Evolutionary conservation across 2,329 filamentous ascomycete species (phyloP).

Genomic region (Clonostachys byssicola): DNA sequence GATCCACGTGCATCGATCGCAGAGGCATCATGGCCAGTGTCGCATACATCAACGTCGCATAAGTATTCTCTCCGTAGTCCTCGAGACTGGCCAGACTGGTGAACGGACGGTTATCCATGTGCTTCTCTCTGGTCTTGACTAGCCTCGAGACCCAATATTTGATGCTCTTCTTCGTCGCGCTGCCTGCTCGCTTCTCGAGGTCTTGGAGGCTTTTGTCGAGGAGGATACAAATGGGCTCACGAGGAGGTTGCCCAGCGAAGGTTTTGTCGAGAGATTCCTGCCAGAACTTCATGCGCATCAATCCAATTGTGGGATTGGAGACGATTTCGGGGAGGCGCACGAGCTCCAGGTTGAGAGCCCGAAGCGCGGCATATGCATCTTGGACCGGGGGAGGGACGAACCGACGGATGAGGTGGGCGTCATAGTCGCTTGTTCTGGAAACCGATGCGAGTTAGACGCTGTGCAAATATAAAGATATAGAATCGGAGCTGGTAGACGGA

Average conservation of each 20-base stretch:
- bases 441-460: neutral
- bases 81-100: slow-evolving; percentile 70
- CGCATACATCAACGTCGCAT: slow-evolving; percentile 87
- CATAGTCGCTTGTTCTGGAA: slow-evolving; percentile 77
- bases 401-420: slow-evolving; percentile 79
- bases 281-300: slow-evolving; percentile 94
- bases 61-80: slow-evolving; percentile 89
- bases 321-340: slow-evolving; percentile 87
- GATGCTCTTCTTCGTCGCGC: slow-evolving; percentile 42
- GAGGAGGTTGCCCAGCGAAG: slow-evolving; percentile 73
- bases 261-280: slow-evolving; percentile 77
- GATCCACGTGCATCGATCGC: slow-evolving; percentile 80
- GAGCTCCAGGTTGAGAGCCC: slow-evolving; percentile 89
- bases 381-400: slow-evolving; percentile 74
- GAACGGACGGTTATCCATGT: slow-evolving; percentile 81
- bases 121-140: slow-evolving; percentile 75
- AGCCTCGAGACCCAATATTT: slow-evolving; percentile 75
- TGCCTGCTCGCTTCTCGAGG: slow-evolving; percentile 41
- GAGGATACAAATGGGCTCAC: slow-evolving; percentile 86
- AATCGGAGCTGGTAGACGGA: slow-evolving; percentile 15
- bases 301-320: slow-evolving; percentile 79
- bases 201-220: slow-evolving; percentile 68
- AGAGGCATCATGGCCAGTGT: slow-evolving; percentile 77
- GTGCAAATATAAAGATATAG: neutral
- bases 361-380: slow-evolving; percentile 85